Evolutionary conservation across 331 rosid genomes (phyloP).

Genomic region (Rosa hybrid): DNA sequence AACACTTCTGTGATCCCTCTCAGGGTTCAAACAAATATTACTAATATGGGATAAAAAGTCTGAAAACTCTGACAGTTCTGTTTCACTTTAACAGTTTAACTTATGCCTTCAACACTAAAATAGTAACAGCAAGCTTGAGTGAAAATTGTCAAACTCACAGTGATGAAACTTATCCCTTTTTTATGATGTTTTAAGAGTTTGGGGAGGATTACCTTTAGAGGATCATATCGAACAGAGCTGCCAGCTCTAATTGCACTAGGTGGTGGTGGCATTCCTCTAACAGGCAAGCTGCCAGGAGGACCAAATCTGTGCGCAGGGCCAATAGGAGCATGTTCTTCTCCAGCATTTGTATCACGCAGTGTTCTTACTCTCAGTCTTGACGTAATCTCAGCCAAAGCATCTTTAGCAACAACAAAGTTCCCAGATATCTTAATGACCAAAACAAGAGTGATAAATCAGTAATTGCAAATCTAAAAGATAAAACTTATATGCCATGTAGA

Average conservation of each 20-base stretch:
- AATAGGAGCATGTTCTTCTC: conserved; percentile 29
- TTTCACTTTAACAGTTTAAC: background rate
- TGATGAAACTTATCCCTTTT: background rate
- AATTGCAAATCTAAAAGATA: background rate
- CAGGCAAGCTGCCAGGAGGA: conserved; percentile 23
- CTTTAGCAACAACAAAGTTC: conserved; percentile 28
- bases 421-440: conserved; percentile 36
- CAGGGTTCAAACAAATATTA: background rate
- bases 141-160: background rate
- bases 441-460: conserved; percentile 4
- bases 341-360: conserved; percentile 34
- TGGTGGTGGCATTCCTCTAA: conserved; percentile 21
- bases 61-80: background rate
- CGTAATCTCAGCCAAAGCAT: conserved; percentile 43
- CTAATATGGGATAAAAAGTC: background rate
- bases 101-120: background rate
- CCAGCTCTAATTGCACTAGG: conserved; percentile 28
- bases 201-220: conserved; percentile 21
- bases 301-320: conserved; percentile 23
- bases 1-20: background rate
- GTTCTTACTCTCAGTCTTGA: conserved; percentile 43
- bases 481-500: background rate
- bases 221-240: conserved; percentile 31
- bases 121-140: background rate
- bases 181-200: background rate